A percentile compares a stretch with the other conserved stretches of the same genome.
Evolutionary conservation across 1,284 basidiomycete genomes (phyloP).

Genomic region (Rhodofomes roseus): DNA sequence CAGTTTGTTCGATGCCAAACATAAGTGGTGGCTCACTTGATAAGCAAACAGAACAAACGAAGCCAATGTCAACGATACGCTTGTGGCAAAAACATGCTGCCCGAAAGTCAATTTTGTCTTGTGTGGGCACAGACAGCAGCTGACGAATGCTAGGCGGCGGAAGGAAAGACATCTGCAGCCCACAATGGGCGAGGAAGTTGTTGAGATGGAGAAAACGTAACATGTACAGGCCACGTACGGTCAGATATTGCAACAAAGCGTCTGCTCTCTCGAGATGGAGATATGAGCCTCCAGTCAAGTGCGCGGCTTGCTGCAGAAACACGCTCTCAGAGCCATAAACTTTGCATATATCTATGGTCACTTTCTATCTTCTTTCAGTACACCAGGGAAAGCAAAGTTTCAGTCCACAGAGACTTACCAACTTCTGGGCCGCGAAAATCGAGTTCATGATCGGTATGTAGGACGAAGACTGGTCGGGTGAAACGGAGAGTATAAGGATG

Average conservation of each 20-base stretch:
- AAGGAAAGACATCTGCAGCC: constrained; percentile 83
- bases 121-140: constrained; percentile 81
- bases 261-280: constrained; percentile 80
- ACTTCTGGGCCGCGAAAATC: constrained; percentile 98
- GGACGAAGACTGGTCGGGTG: constrained; percentile 81
- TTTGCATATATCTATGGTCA: constrained; percentile 95
- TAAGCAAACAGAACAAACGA: constrained; percentile 95
- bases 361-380: constrained; percentile 55
- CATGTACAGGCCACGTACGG: constrained; percentile 44
- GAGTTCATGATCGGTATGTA: constrained; percentile 99
- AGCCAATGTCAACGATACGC: constrained; percentile 93
- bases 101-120: constrained; percentile 94
- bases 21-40: constrained; percentile 63
- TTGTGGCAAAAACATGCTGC: constrained; percentile 99
- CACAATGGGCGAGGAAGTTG: not conserved
- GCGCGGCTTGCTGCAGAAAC: constrained; percentile 96
- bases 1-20: not conserved
- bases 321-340: constrained; percentile 88
- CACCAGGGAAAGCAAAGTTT: too few relatives aligned
- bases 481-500: constrained; percentile 90
- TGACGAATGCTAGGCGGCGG: constrained; percentile 77
- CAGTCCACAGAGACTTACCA: constrained; percentile 48
- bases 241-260: constrained; percentile 84
- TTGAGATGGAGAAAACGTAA: not conserved
- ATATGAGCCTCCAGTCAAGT: constrained; percentile 93